Conservation (phyloP, 2,329 filamentous ascomycete species). For the Dissoconium aciculare region DNA sequence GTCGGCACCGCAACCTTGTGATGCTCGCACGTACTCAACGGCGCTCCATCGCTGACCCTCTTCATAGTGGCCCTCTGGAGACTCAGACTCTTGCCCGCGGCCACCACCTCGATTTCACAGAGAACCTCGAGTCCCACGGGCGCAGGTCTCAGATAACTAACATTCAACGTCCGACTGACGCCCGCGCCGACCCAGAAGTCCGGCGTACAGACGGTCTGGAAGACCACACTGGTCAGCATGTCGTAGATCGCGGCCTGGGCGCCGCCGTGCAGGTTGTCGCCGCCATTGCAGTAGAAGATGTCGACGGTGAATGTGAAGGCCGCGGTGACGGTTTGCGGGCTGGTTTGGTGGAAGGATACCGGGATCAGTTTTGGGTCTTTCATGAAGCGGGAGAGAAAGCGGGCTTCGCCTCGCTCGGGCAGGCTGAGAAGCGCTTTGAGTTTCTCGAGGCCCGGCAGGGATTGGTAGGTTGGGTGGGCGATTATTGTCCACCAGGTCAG, state of each 20-base stretch:
- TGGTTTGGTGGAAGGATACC: constrained; percentile 23
- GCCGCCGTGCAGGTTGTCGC: constrained; percentile 38
- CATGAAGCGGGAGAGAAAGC: constrained; percentile 11
- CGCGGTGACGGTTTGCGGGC: constrained; percentile 23
- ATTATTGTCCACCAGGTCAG: neutral
- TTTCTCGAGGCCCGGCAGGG: neutral
- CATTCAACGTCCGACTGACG: constrained; percentile 30
- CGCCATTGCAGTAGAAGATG: constrained; percentile 32
- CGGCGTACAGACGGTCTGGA: constrained; percentile 15
- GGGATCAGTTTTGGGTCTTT: constrained; percentile 15
- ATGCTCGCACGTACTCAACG: constrained; percentile 24
- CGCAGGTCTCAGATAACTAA: constrained; percentile 32
- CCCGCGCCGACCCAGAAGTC: constrained; percentile 31
- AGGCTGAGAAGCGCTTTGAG: constrained; percentile 5
- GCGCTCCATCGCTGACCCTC: constrained; percentile 21
- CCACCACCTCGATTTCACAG: constrained; percentile 32
- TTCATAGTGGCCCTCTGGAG: constrained; percentile 28
- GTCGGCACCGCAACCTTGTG: constrained; percentile 19
- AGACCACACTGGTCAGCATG: constrained; percentile 33
- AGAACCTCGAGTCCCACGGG: constrained; percentile 26
- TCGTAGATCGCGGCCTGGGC: constrained; percentile 39
- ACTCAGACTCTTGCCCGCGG: constrained; percentile 29
- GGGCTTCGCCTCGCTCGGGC: constrained; percentile 8
- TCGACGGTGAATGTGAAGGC: constrained; percentile 33
- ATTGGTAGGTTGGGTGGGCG: neutral